Percentiles rank a stretch among this genome's conserved stretches.
These are phyloP conservation scores for Citrus reticulata DNA, from an alignment of 345 rosid genomes.

Conservation along the genomic window DNA sequence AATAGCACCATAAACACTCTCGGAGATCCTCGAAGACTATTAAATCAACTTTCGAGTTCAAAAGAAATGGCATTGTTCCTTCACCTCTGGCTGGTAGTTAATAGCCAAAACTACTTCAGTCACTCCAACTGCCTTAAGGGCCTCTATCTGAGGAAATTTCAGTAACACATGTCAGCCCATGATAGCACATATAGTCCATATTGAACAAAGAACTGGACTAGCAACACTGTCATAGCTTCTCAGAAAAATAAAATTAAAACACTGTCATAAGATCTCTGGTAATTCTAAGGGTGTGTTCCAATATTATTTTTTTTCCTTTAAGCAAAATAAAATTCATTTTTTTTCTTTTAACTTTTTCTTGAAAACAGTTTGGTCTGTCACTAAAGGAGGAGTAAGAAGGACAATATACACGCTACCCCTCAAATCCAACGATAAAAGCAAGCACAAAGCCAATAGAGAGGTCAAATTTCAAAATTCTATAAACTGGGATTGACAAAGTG, in stretches of 20 bases:
- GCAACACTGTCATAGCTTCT: background rate
- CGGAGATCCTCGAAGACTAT: background rate
- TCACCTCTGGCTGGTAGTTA: conserved; percentile 96
- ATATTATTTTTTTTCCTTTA: background rate
- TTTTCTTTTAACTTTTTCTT: background rate
- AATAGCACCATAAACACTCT: background rate
- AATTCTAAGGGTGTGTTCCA: too few relatives aligned
- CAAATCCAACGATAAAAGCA: background rate
- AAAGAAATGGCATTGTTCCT: background rate
- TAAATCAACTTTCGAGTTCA: background rate
- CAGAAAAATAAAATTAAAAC: background rate
- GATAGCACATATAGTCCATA: background rate
- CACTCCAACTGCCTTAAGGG: conserved; percentile 93
- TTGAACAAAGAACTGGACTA: background rate
- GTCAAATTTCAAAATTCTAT: background rate
- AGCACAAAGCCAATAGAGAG: background rate
- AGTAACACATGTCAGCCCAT: background rate
- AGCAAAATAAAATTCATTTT: background rate
- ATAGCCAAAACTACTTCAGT: conserved; percentile 96
- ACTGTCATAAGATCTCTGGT: background rate
- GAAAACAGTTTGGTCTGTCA: background rate
- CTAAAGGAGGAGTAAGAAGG: background rate
- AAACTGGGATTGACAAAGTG: background rate
- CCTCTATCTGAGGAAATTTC: conserved; percentile 65
- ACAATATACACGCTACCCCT: background rate